Evolutionary conservation across 495 filamentous ascomycete genomes (phyloP), one percentile per base, ranked within the genome.

Genomic region (Podospora didyma): DNA sequence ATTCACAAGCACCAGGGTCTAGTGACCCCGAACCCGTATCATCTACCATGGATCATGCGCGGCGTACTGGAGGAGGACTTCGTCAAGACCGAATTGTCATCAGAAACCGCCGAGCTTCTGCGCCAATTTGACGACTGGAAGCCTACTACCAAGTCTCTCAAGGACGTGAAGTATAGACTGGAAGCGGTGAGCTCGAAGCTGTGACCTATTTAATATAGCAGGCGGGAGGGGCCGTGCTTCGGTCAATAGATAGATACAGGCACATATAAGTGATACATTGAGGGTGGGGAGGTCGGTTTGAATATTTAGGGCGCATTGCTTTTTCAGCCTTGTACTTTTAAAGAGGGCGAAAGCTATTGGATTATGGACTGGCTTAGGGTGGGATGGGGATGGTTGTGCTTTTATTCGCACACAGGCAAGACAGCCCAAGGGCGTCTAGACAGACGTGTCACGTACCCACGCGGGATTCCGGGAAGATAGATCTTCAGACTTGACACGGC

Each of bases 91-190:
- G 87, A 96, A 63, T 70, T 96, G 17, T 76, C 80, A 46, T 73
- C 78, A 2, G 94, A 98, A 73, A 90, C 86, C 23, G 82, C 80
- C 51, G 86, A 92, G 63, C 73, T 98, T 42, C 75, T 98, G 12
- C 78, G 78, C 62, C 87, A 96, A 64, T 98, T 97, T 70, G 92
- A 98, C 67, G 85, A 90, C 45, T 98, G 94, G 94, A 90, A 88
- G 66, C 94, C 94, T 7, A 77, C 78, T 0, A 94, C 81, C 10
- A 98, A 97, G 75, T 87, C 86, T 31, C 73, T 98, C 53, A 96
- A 90, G 71, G 94, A 98, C 76, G 94, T 98, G 34, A 96, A 94
- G 68, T 98, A 95, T 69, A 81, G 94, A 61, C 74, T 98, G 41
- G 94, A 98, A 77, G 92, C 88, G 7, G 92, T 98, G 46, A 78